Conservation (phyloP, 331 rosid genomes). For the Ulmus americana region DNA sequence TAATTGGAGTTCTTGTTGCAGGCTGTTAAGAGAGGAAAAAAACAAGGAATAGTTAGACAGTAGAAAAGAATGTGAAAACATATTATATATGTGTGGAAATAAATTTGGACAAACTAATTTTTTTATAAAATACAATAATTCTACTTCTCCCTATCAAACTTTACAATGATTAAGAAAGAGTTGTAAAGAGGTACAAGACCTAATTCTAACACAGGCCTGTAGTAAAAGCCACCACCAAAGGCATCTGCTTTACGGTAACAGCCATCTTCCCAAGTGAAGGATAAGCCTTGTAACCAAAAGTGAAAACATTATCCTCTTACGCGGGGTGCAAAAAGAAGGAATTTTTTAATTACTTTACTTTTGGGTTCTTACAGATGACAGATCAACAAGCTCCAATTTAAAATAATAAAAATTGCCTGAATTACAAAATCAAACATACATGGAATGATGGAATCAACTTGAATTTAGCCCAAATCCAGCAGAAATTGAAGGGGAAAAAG, state of each 20-base stretch:
- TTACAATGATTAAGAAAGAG: slow-evolving; percentile 15
- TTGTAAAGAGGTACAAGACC: slow-evolving; percentile 28
- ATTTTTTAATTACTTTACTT: too few species aligned
- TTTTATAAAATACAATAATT: background rate
- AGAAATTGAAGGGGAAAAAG: too few species aligned
- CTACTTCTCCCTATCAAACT: too few species aligned
- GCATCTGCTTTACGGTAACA: slow-evolving; percentile 13
- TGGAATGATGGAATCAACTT: background rate
- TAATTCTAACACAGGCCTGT: background rate
- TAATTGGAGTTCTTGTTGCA: slow-evolving; percentile 25
- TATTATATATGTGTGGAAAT: background rate
- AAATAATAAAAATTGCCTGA: background rate
- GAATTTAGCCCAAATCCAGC: background rate
- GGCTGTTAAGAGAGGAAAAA: slow-evolving; percentile 10
- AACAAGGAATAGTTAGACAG: background rate
- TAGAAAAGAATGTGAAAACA: background rate
- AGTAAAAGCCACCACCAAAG: slow-evolving; percentile 5
- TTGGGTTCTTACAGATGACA: background rate
- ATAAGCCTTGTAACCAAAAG: too few species aligned
- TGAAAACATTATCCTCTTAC: too few species aligned
- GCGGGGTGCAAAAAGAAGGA: too few species aligned
- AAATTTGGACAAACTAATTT: background rate
- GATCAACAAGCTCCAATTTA: too few species aligned
- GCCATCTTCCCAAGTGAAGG: too few species aligned
- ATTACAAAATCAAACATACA: background rate